Conservation (phyloP, 2,329 filamentous ascomycete genomes). For the Talaromyces sp. region DNA sequence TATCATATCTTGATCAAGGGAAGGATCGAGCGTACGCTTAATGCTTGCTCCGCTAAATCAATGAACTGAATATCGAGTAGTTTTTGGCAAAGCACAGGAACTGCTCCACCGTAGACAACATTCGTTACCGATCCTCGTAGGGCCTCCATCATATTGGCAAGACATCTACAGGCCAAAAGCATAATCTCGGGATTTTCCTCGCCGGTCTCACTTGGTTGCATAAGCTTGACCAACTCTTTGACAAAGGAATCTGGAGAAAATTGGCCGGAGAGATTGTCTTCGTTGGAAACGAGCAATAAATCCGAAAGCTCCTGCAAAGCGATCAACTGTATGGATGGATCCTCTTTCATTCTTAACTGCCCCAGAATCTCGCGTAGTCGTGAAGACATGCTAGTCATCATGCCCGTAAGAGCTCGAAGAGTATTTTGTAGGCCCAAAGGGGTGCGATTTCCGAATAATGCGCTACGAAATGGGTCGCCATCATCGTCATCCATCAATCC, state of each 20-base stretch:
- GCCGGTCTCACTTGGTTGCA: slow-evolving; percentile 84
- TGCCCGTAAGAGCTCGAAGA: slow-evolving; percentile 81
- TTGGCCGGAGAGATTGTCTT: slow-evolving; percentile 92
- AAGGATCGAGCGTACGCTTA: slow-evolving; percentile 62
- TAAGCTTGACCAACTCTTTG: slow-evolving; percentile 86
- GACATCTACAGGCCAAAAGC: slow-evolving; percentile 90
- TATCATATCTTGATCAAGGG: not conserved
- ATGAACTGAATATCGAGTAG: slow-evolving; percentile 95
- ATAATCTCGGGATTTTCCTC: slow-evolving; percentile 96
- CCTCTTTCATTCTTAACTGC: slow-evolving; percentile 78
- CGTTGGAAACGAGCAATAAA: slow-evolving; percentile 88
- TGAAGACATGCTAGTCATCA: slow-evolving; percentile 81
- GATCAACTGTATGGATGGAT: slow-evolving; percentile 83
- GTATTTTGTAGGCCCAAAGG: slow-evolving; percentile 72
- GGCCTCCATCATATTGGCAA: slow-evolving; percentile 97
- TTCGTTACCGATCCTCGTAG: slow-evolving; percentile 88
- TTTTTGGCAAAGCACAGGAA: slow-evolving; percentile 92
- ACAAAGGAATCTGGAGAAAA: slow-evolving; percentile 94
- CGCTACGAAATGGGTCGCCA: slow-evolving; percentile 60
- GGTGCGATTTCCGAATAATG: slow-evolving; percentile 64
- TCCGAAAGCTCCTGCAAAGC: slow-evolving; percentile 92
- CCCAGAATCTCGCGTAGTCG: slow-evolving; percentile 74
- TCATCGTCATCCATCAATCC: slow-evolving; percentile 56
- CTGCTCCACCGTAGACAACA: slow-evolving; percentile 95
- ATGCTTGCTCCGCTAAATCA: slow-evolving; percentile 91